These are phyloP conservation scores for Saccharomycopsis hybrid DNA, from an alignment of 1,139 yeast genomes.

Conservation along the genomic window DNA sequence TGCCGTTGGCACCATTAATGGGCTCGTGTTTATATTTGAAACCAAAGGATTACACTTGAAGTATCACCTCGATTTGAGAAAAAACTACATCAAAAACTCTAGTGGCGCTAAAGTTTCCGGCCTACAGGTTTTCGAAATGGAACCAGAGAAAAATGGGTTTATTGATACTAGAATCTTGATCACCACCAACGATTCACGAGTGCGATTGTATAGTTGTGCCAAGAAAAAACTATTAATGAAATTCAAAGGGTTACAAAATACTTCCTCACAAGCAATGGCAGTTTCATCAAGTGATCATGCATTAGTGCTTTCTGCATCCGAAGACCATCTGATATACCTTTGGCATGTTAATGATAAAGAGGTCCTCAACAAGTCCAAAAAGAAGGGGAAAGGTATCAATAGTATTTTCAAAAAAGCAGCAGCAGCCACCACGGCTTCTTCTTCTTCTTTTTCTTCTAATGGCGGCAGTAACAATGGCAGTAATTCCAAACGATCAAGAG, in stretches of 20 bases:
- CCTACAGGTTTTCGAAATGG: constrained; percentile 31
- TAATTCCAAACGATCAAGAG: not conserved
- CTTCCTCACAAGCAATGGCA: constrained; percentile 67
- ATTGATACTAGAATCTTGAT: constrained; percentile 36
- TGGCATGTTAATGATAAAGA: constrained; percentile 41
- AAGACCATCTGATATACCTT: constrained; percentile 64
- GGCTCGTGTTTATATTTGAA: constrained; percentile 55
- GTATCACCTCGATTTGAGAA: constrained; percentile 49
- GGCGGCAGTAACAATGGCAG: not conserved
- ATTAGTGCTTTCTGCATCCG: constrained; percentile 54
- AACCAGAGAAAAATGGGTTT: constrained; percentile 24
- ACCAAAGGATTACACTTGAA: constrained; percentile 57
- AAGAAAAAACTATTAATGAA: constrained; percentile 55
- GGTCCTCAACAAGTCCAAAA: constrained; percentile 9
- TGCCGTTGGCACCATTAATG: constrained; percentile 78
- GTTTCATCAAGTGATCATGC: constrained; percentile 49
- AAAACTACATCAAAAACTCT: constrained; percentile 31
- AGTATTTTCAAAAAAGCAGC: constrained; percentile 7
- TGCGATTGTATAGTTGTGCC: constrained; percentile 54
- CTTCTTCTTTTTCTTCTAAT: not conserved
- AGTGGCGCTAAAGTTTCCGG: constrained; percentile 49
- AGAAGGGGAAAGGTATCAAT: constrained; percentile 7
- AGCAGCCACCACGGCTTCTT: not conserved
- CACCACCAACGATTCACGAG: constrained; percentile 76
- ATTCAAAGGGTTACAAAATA: constrained; percentile 69